Evolutionary conservation across 164 flowering plant species (phyloP).

Genomic region (Vitis cinerea): DNA sequence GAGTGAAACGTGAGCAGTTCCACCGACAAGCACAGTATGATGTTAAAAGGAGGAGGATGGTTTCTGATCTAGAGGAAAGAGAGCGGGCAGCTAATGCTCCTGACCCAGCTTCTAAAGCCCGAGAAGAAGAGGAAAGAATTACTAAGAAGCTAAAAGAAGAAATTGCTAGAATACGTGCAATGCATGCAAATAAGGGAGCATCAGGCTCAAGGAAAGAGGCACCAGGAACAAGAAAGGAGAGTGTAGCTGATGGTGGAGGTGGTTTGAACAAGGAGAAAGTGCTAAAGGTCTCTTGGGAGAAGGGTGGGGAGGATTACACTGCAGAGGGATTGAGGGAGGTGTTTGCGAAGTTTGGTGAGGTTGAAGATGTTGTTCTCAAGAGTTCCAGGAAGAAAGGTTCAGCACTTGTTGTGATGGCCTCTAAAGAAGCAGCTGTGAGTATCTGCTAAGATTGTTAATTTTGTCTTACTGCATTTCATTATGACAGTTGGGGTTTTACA

Average conservation of each 20-base stretch:
- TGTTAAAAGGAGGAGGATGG: slow-evolving; percentile 64
- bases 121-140: slow-evolving; percentile 64
- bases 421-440: slow-evolving; percentile 77
- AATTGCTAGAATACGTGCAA: slow-evolving; percentile 63
- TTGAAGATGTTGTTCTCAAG: slow-evolving; percentile 80
- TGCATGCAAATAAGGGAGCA: slow-evolving; percentile 39
- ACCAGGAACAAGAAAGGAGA: slow-evolving; percentile 7
- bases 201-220: slow-evolving; percentile 13
- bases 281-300: slow-evolving; percentile 83
- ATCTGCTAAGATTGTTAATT: not conserved
- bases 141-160: slow-evolving; percentile 62
- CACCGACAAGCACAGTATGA: slow-evolving; percentile 45
- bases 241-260: slow-evolving; percentile 11
- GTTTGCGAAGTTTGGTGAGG: slow-evolving; percentile 68
- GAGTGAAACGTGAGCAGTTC: slow-evolving; percentile 44
- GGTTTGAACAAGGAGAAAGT: slow-evolving; percentile 57
- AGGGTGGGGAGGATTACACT: slow-evolving; percentile 49
- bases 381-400: slow-evolving; percentile 61
- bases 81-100: slow-evolving; percentile 58
- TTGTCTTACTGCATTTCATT: not conserved
- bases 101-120: slow-evolving; percentile 34
- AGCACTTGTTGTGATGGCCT: slow-evolving; percentile 78
- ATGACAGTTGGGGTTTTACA: not conserved
- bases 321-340: slow-evolving; percentile 52
- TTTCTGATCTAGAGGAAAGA: slow-evolving; percentile 71